A percentile compares a stretch with the other conserved stretches of the same genome.
phyloP scores from a whole-genome alignment of 805 yeast genomes.

The Barnettozyma sucrosica region DNA sequence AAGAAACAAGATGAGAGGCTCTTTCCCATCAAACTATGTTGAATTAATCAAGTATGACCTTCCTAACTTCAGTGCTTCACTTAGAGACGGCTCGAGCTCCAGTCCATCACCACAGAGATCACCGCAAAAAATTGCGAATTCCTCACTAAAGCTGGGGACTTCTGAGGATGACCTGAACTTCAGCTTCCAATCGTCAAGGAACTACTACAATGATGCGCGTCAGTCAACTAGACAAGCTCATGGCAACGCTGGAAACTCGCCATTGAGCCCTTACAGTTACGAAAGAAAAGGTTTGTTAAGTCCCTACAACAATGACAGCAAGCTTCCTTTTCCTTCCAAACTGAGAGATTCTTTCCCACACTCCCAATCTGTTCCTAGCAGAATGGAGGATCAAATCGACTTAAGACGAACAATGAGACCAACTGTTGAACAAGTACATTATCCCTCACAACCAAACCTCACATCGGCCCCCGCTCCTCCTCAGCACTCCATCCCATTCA shows the following conservation, averaged over 20 bases:
- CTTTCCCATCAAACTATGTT: slow-evolving; percentile 85
- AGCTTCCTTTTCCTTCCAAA: background rate
- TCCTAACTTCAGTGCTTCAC: slow-evolving; percentile 10
- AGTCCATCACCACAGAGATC: background rate
- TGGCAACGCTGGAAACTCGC: background rate
- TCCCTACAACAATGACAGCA: background rate
- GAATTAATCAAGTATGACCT: slow-evolving; percentile 40
- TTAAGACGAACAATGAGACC: background rate
- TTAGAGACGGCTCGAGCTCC: background rate
- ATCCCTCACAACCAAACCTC: slow-evolving; percentile 7
- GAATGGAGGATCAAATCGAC: slow-evolving; percentile 11
- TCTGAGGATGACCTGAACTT: slow-evolving; percentile 20
- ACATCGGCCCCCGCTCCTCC: slow-evolving; percentile 21
- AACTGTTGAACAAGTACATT: background rate
- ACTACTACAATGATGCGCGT: slow-evolving; percentile 15
- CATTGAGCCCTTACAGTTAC: slow-evolving; percentile 9
- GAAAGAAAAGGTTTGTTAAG: background rate
- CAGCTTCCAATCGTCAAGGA: slow-evolving; percentile 25
- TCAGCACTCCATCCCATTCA: slow-evolving; percentile 18
- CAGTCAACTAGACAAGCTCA: background rate
- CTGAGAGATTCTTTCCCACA: slow-evolving; percentile 13
- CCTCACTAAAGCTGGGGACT: slow-evolving; percentile 2
- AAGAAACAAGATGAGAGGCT: slow-evolving; percentile 77
- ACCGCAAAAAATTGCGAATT: background rate
- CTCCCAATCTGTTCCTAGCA: slow-evolving; percentile 21